Base-by-base conservation (phyloP, 2,329 filamentous ascomycete species). In the Fusarium hainanense region DNA sequence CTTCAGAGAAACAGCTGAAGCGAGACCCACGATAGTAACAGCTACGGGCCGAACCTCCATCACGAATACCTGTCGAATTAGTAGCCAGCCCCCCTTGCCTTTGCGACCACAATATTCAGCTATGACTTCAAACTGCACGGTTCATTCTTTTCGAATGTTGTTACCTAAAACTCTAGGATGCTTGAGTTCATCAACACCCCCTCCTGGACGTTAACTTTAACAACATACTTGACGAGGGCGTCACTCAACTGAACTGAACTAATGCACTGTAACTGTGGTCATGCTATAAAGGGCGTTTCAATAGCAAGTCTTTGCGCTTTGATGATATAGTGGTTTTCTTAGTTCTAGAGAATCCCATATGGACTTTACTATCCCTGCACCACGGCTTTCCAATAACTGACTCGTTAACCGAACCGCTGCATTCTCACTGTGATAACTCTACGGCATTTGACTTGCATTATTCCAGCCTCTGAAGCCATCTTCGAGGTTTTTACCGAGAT, bases 1-100 rank as follows among this genome's bases (percentile, higher is more conserved):
- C 60, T 63, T 55, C n/a, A 34, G 12, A 28, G 57, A 21, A 41
- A 54, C 41, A 23, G 16, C 41, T 63, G 41, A 63, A 43, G 21
- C 32, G 18, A 48, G 49, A 42, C 58, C 34, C 60, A 63, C 60
- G 58, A 63, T 56, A 59, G 56, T 40, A 56, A 44, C 28, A 43
- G 32, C 34, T 30, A 48, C 43, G 18, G 46, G 58, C 58, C 60
- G 34, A 43, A 21, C n/a, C 48, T 21, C 21, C 23, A n/a, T 28
- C 12, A 16, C 21, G 27, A 49, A 30, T 37, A 28, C 28, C 23
- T n/a, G 21, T 8, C n/a, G 18, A 28, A 5, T 7, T 25, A 44
- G 27, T 25, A 44, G 27, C 21, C 34, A 49, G 13, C 30, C 41
- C 34, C 43, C 54, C 43, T 56, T 56, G 16, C 23, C 34, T 51